Evolutionary conservation across 768 basidiomycete species (phyloP), one percentile per base, ranked within the genome.

Genomic region (Mycena rebaudengoi): DNA sequence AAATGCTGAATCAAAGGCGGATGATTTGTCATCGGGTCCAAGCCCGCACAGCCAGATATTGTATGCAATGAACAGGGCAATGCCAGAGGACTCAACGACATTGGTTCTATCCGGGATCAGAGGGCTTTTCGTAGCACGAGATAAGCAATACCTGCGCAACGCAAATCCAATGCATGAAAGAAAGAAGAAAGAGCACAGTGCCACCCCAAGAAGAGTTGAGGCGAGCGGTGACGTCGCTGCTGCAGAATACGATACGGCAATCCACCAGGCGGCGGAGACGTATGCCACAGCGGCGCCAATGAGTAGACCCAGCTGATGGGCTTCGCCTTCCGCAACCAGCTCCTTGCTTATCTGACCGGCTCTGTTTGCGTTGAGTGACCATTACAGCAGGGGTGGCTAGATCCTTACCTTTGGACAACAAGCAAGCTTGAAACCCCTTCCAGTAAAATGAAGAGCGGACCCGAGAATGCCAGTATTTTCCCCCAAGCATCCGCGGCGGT

Each of bases 81-180:
- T 86, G 48, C 92, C 88, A 3, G 92, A 90, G 4, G 95, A 95
- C 75, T 98, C 96, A 57, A 98, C 91, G 49, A 97, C 91, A 70
- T 97, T 97, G 40, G 96, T 97, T 58, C 66, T 64, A 18, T n/a
- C n/a, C n/a, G n/a, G n/a, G n/a, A n/a, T n/a, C n/a, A n/a, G n/a
- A n/a, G n/a, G n/a, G n/a, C n/a, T n/a, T n/a, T n/a, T n/a, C n/a
- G n/a, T n/a, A n/a, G n/a, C n/a, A n/a, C n/a, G 23, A 53, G 3
- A 1, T 16, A 1, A 18, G 25, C 4, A 51, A 33, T 45, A 67
- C 52, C 94, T 85, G 56, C 94, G 87, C 65, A 96, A 76, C 8
- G 88, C 88, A 75, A 98, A 96, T 7, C 96, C 96, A 66, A 98
- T 97, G 68, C 92, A 83, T 1, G 95, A 95, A 40, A 98, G 83